These are phyloP conservation scores for Chlamydomonas sp. DNA, from an alignment of 139 green algal species.

Conservation along the genomic window DNA sequence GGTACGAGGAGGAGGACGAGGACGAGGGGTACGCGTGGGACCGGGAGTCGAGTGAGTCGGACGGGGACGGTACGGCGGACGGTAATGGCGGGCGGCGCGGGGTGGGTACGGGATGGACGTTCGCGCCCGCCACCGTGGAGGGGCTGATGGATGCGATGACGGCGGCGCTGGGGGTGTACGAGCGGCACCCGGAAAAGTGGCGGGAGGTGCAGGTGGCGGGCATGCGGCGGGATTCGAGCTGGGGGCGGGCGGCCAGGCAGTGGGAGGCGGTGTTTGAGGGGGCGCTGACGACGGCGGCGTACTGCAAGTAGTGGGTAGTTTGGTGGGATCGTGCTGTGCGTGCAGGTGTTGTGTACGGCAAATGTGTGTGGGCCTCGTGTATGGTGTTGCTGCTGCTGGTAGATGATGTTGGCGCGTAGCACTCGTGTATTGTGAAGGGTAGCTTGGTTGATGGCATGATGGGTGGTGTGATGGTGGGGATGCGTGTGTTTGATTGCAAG, in stretches of 20 bases:
- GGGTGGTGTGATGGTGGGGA: too few relatives aligned
- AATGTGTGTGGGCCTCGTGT: too few relatives aligned
- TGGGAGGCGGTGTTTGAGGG: slow-evolving; percentile 81
- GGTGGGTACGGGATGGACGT: slow-evolving; percentile 79
- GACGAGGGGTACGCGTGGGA: too few relatives aligned
- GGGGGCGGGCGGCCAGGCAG: slow-evolving; percentile 72
- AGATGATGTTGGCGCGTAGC: too few relatives aligned
- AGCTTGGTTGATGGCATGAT: too few relatives aligned
- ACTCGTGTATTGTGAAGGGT: too few relatives aligned
- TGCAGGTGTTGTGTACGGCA: too few relatives aligned
- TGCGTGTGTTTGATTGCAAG: too few relatives aligned
- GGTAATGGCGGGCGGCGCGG: background rate
- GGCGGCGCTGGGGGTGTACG: slow-evolving; percentile 63
- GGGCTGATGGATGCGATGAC: slow-evolving; percentile 67
- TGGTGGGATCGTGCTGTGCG: background rate
- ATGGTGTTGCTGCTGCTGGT: too few relatives aligned
- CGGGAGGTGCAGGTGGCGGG: slow-evolving; percentile 57
- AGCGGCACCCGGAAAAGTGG: slow-evolving; percentile 66
- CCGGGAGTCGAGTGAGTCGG: too few relatives aligned
- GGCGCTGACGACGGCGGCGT: slow-evolving; percentile 11
- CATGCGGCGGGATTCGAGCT: slow-evolving; percentile 81
- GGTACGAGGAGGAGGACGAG: too few relatives aligned
- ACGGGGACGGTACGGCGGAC: too few relatives aligned
- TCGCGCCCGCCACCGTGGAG: slow-evolving; percentile 55
- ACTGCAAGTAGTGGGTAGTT: slow-evolving; percentile 7